phyloP scores from a whole-genome alignment of 345 rosid species.

The Acer campestre region DNA sequence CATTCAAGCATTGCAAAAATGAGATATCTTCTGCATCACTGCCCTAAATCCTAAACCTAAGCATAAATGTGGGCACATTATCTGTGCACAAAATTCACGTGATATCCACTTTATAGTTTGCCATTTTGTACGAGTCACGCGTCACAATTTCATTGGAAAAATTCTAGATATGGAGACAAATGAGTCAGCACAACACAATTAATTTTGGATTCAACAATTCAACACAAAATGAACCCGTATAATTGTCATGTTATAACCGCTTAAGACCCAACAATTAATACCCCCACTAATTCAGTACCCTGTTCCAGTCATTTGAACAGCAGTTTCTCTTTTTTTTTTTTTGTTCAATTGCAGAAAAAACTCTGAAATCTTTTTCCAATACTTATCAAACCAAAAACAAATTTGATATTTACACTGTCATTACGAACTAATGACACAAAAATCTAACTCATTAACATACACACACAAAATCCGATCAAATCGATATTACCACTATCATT shows the following conservation, averaged over 20 bases:
- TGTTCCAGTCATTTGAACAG: neutral
- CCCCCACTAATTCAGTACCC: neutral
- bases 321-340: too few species aligned
- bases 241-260: neutral
- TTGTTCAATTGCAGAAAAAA: neutral
- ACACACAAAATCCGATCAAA: neutral
- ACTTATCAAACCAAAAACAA: neutral
- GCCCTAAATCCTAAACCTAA: neutral
- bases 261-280: neutral
- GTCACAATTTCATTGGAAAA: neutral
- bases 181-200: neutral
- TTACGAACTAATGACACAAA: neutral
- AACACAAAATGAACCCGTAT: neutral
- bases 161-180: neutral
- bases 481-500: neutral
- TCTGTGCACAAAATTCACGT: neutral
- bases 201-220: neutral
- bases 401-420: neutral
- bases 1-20: neutral
- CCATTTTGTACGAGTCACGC: neutral
- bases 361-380: neutral
- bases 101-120: neutral
- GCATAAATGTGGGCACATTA: neutral
- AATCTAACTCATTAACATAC: neutral
- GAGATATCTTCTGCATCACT: neutral